Evolutionary conservation across 495 filamentous ascomycete species (phyloP).

Genomic region (Penicillium cinerascens): DNA sequence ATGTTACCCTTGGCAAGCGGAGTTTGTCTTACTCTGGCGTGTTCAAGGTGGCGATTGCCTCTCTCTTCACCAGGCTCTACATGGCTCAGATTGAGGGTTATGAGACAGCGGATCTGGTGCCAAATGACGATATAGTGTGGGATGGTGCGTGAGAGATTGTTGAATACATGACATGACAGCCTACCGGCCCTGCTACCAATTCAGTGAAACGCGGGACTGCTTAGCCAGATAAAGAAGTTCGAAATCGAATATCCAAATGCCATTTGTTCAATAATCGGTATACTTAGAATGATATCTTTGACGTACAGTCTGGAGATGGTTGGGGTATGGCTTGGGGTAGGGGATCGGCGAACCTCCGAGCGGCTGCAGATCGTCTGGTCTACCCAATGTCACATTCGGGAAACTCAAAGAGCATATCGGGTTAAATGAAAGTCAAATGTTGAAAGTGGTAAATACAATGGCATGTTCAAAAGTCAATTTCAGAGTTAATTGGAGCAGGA

Average conservation of each 20-base stretch:
- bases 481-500: too few species aligned
- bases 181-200: too few species aligned
- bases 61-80: constrained; percentile 2
- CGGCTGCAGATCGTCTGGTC: not conserved
- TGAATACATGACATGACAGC: not conserved
- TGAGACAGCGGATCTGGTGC: not conserved
- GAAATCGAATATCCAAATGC: too few species aligned
- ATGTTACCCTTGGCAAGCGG: not conserved
- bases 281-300: not conserved
- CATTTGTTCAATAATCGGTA: too few species aligned
- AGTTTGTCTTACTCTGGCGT: not conserved
- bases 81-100: not conserved
- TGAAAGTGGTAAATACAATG: too few species aligned
- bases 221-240: too few species aligned
- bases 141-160: not conserved
- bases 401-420: not conserved
- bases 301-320: too few species aligned
- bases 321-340: not conserved
- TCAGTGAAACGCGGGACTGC: too few species aligned
- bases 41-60: not conserved
- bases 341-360: not conserved
- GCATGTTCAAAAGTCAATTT: too few species aligned
- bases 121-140: not conserved
- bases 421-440: not conserved
- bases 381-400: not conserved